Evolutionary conservation across 192 early-diverging fungal species (phyloP).

Genomic region (Mortierella hygrophila): DNA sequence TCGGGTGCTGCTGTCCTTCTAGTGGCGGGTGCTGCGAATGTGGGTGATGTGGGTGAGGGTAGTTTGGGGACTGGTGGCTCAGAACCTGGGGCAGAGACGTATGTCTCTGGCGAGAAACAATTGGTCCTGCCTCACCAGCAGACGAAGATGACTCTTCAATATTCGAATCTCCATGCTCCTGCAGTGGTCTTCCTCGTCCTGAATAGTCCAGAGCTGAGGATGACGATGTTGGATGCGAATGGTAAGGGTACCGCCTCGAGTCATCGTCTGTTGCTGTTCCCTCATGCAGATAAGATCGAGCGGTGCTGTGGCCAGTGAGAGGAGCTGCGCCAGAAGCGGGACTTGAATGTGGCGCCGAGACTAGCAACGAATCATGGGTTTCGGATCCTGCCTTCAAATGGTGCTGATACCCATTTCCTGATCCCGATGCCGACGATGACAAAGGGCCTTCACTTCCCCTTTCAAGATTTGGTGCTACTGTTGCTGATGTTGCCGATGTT

Average conservation of each 20-base stretch:
- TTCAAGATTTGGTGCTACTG: background rate
- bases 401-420: conserved; percentile 6
- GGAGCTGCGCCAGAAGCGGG: background rate
- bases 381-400: conserved; percentile 1
- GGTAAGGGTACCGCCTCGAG: background rate
- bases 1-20: background rate
- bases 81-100: conserved; percentile 43
- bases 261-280: conserved; percentile 3
- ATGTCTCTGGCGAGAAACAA: conserved; percentile 22
- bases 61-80: conserved; percentile 12
- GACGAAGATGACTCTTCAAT: background rate
- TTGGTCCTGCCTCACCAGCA: background rate
- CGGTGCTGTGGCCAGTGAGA: background rate
- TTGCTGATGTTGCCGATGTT: background rate
- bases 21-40: background rate
- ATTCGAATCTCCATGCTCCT: background rate
- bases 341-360: background rate
- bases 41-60: conserved; percentile 40
- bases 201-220: background rate
- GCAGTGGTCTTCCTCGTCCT: background rate
- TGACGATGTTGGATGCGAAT: background rate
- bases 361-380: background rate
- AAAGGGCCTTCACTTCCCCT: background rate
- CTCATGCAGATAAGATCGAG: background rate
- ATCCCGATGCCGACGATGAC: background rate